Evolutionary conservation across 192 early-diverging fungal species (phyloP).

Genomic region (Coemansia sp.): DNA sequence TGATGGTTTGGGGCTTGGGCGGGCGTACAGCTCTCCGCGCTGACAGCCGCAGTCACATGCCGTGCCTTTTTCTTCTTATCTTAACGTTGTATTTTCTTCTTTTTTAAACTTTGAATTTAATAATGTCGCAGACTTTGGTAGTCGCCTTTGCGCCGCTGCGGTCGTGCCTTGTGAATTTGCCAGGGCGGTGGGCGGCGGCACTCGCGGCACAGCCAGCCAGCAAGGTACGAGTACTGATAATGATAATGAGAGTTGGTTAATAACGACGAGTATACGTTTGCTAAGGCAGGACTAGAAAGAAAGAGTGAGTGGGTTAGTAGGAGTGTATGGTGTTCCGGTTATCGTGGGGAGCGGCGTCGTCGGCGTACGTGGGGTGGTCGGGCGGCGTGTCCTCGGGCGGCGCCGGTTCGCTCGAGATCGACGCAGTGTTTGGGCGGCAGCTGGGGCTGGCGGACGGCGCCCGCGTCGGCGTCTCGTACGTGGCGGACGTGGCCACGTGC

Average conservation of each 20-base stretch:
- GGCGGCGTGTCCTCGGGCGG: conserved; percentile 28
- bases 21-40: conserved; percentile 42
- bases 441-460: conserved; percentile 68
- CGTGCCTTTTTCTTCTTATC: background rate
- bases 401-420: conserved; percentile 71
- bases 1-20: conserved; percentile 9
- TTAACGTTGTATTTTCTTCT: background rate
- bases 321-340: conserved; percentile 47
- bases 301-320: too few species aligned
- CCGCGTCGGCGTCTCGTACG: conserved; percentile 65
- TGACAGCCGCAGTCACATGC: conserved; percentile 6
- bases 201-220: conserved; percentile 61
- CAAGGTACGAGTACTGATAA: too few species aligned
- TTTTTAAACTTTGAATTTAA: conserved; percentile 6
- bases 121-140: conserved; percentile 66
- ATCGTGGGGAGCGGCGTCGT: conserved; percentile 11
- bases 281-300: too few species aligned
- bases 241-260: too few species aligned
- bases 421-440: conserved; percentile 66
- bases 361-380: conserved; percentile 43
- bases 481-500: conserved; percentile 59
- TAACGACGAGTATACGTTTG: too few species aligned
- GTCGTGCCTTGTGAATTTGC: conserved; percentile 77
- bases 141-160: conserved; percentile 66
- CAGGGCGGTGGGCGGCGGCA: conserved; percentile 71